Evolutionary conservation across 306 rosid species (phyloP).

Genomic region (Malus fusca): DNA sequence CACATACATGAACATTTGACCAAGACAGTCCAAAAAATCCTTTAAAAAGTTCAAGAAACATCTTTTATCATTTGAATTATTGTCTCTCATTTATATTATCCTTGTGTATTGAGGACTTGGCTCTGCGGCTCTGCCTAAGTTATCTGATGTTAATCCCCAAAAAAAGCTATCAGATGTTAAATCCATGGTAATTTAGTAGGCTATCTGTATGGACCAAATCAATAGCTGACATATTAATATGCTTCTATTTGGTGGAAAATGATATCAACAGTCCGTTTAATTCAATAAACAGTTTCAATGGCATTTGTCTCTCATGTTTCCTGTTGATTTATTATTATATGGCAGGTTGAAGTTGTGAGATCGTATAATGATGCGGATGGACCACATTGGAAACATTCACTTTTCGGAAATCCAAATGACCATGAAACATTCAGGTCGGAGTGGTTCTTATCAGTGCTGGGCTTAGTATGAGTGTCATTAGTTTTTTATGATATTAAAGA

Average conservation of each 20-base stretch:
- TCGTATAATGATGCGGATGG: slow-evolving; percentile 82
- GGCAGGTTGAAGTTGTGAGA: slow-evolving; percentile 85
- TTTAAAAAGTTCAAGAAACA: neutral
- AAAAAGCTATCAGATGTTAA: neutral
- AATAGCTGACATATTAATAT: neutral
- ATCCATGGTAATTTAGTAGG: neutral
- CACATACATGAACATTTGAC: neutral
- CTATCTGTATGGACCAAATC: neutral
- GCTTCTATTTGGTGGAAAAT: neutral
- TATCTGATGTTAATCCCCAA: neutral
- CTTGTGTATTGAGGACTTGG: neutral
- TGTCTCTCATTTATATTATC: neutral
- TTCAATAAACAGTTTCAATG: slow-evolving; percentile 9
- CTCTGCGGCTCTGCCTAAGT: neutral
- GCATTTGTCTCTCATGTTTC: slow-evolving; percentile 18
- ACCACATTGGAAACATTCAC: slow-evolving; percentile 87
- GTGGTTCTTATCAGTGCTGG: neutral
- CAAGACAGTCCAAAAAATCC: neutral
- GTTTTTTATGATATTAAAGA: neutral
- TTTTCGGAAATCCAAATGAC: slow-evolving; percentile 96
- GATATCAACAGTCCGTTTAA: neutral
- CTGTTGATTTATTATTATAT: slow-evolving; percentile 15
- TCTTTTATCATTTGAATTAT: neutral
- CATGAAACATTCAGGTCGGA: slow-evolving; percentile 81
- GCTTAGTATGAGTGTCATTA: neutral